Evolutionary conservation across 495 filamentous ascomycete species (phyloP).

Genomic region (Corynascus novoguineensis): DNA sequence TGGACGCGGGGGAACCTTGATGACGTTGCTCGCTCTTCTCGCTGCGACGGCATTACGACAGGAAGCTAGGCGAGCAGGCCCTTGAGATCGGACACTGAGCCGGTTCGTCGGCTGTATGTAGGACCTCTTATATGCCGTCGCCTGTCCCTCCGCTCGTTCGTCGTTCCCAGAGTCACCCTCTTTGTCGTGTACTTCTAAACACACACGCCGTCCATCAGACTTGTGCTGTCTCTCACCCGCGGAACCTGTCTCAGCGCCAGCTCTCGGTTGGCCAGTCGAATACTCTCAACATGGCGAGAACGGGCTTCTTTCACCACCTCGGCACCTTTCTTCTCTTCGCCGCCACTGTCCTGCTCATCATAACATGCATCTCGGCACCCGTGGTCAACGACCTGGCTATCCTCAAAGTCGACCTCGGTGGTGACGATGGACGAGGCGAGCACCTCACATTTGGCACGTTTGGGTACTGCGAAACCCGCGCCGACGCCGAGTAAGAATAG

Average conservation of each 20-base stretch:
- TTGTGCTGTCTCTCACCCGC: background rate
- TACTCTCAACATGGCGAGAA: slow-evolving; percentile 36
- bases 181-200: background rate
- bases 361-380: slow-evolving; percentile 55
- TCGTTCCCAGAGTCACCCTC: background rate
- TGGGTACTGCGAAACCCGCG: slow-evolving; percentile 45
- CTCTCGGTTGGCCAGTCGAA: background rate
- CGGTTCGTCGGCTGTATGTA: background rate
- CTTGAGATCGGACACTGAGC: background rate
- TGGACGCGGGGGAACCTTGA: background rate
- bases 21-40: slow-evolving; percentile 1
- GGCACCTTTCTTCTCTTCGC: slow-evolving; percentile 55
- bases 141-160: background rate
- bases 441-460: slow-evolving; percentile 54
- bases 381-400: slow-evolving; percentile 49
- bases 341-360: slow-evolving; percentile 49
- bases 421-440: background rate
- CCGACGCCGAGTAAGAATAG: slow-evolving; percentile 19
- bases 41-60: slow-evolving; percentile 11
- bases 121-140: slow-evolving; percentile 3
- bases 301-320: slow-evolving; percentile 52
- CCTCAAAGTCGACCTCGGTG: slow-evolving; percentile 44
- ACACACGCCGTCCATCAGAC: background rate
- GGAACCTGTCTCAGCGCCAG: background rate
- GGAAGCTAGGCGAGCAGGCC: background rate